phyloP scores from a whole-genome alignment of 305 asterid species.

The Ajuga reptans region DNA sequence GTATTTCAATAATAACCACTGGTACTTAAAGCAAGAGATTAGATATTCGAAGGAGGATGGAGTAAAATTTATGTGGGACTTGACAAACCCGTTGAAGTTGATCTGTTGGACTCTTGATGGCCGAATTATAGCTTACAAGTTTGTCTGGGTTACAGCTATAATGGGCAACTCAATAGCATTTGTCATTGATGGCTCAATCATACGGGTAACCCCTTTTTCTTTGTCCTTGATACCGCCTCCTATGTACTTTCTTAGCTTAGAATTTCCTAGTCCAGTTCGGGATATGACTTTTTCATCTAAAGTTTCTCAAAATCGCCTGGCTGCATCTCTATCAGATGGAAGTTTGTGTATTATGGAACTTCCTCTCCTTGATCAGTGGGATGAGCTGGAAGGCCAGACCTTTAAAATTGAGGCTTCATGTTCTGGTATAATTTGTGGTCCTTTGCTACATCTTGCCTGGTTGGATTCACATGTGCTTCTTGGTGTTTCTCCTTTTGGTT shows the following conservation, averaged over 20 bases:
- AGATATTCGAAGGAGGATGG: constrained; percentile 57
- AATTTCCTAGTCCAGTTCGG: constrained; percentile 54
- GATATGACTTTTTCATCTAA: constrained; percentile 40
- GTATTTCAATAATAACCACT: constrained; percentile 74
- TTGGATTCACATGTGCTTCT: constrained; percentile 69
- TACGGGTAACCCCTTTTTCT: constrained; percentile 68
- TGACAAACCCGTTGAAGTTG: constrained; percentile 55
- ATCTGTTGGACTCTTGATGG: constrained; percentile 71
- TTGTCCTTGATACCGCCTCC: constrained; percentile 86
- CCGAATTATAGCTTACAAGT: constrained; percentile 44
- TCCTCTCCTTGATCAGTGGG: constrained; percentile 76
- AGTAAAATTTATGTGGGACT: constrained; percentile 74
- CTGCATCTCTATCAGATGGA: constrained; percentile 77
- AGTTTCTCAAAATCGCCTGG: constrained; percentile 49
- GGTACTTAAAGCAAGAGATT: constrained; percentile 88
- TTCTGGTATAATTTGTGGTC: constrained; percentile 32
- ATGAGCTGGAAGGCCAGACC: constrained; percentile 70
- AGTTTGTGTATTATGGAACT: constrained; percentile 71
- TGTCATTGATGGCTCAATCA: constrained; percentile 68
- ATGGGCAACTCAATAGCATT: constrained; percentile 67
- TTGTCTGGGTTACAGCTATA: constrained; percentile 81
- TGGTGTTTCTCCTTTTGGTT: constrained; percentile 35
- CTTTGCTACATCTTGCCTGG: constrained; percentile 61
- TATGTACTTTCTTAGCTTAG: constrained; percentile 56
- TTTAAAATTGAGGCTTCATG: constrained; percentile 51